Percentiles rank a stretch among this genome's conserved stretches.
Conservation (phyloP, 2,329 filamentous ascomycete genomes). For the Ilyonectria destructans region DNA sequence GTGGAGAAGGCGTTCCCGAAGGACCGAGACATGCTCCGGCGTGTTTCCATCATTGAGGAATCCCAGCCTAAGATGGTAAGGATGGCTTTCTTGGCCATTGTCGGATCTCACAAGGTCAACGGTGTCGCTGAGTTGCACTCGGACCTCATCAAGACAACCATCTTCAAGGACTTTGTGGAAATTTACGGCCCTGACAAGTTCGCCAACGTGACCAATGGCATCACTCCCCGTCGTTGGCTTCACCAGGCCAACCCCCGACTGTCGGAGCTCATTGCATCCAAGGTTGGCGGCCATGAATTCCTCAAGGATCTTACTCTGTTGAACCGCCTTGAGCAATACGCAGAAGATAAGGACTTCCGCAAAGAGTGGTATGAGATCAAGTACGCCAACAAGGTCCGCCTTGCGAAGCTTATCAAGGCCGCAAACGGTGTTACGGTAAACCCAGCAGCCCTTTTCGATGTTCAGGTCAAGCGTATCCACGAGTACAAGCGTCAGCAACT, state of each 20-base stretch:
- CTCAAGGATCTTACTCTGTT: conserved; percentile 91
- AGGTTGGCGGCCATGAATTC: conserved; percentile 87
- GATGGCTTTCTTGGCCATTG: conserved; percentile 95
- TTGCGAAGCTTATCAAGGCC: conserved; percentile 92
- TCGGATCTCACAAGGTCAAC: conserved; percentile 99
- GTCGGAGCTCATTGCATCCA: conserved; percentile 92
- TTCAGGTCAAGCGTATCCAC: conserved; percentile 99
- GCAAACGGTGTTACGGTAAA: conserved; percentile 87
- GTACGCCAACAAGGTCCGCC: conserved; percentile 92
- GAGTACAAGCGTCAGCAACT: conserved; percentile 99
- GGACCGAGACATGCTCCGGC: conserved; percentile 86
- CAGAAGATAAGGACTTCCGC: conserved; percentile 91
- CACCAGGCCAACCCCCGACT: conserved; percentile 97
- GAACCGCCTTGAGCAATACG: conserved; percentile 87
- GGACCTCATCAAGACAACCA: conserved; percentile 98
- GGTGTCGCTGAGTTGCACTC: conserved; percentile 98
- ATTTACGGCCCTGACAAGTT: conserved; percentile 98
- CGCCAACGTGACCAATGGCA: conserved; percentile 98
- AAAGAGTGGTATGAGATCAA: conserved; percentile 98
- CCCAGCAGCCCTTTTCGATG: conserved; percentile 90
- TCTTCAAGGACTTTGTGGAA: conserved; percentile 98
- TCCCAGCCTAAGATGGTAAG: conserved; percentile 97
- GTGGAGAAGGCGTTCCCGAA: conserved; percentile 94
- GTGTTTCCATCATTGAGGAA: conserved; percentile 98
- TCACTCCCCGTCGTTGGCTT: conserved; percentile 95